phyloP scores from a whole-genome alignment of 805 yeast species.

The Candida boleticola region DNA sequence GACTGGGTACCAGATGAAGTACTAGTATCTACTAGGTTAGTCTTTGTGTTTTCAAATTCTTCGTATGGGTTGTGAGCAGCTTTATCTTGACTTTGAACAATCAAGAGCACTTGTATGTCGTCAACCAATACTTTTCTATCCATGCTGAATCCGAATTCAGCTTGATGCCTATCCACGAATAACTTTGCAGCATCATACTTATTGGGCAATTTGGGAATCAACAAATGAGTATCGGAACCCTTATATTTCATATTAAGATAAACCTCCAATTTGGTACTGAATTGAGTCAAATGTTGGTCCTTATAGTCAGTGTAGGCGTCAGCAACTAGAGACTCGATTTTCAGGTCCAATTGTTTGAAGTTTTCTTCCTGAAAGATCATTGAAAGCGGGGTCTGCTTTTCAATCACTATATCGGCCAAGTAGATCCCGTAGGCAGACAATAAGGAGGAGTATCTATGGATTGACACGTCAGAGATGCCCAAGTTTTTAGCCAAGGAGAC shows the following conservation, averaged over 20 bases:
- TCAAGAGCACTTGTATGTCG: conserved; percentile 44
- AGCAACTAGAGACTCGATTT: conserved; percentile 44
- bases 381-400: conserved; percentile 36
- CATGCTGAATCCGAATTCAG: conserved; percentile 37
- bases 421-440: conserved; percentile 34
- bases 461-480: conserved; percentile 26
- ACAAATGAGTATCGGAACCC: conserved; percentile 87
- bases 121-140: conserved; percentile 36
- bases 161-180: conserved; percentile 28
- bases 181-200: conserved; percentile 20
- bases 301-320: conserved; percentile 38
- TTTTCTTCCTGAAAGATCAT: conserved; percentile 17
- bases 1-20: conserved; percentile 12
- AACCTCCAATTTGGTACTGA: conserved; percentile 53
- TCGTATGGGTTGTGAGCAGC: conserved; percentile 52
- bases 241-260: conserved; percentile 76
- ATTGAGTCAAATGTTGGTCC: conserved; percentile 49
- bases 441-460: conserved; percentile 33
- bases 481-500: conserved; percentile 28
- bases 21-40: conserved; percentile 8
- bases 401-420: conserved; percentile 33
- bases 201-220: conserved; percentile 47
- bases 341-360: conserved; percentile 38
- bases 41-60: conserved; percentile 22
- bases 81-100: conserved; percentile 56